Evolutionary conservation across 768 basidiomycete genomes (phyloP), one percentile per base, ranked within the genome.

Genomic region (Obba rivulosa): DNA sequence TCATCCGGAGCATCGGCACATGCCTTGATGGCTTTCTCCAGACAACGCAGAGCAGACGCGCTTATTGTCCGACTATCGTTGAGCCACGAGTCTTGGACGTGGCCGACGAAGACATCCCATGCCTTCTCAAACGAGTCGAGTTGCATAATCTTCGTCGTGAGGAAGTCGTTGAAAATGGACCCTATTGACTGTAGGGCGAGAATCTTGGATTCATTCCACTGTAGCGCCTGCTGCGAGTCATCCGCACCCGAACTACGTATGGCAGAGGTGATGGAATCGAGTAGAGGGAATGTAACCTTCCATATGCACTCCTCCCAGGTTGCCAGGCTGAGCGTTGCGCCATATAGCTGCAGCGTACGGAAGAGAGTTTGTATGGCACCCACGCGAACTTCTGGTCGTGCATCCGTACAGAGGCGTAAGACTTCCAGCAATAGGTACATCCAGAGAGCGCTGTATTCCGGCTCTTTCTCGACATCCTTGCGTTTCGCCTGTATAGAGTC

Each of bases 361-460:
- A 96, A 98, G 45, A 99, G 64, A 2, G 94, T 97, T 66, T 96
- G 93, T 39, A 97, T 94, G 9, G 95, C 93, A 1, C 92, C 92
- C 54, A 88, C 87, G 16, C 94, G 80, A 1, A 95, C 92, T 62
- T 99, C 94, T 17, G 85, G 81, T 25, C 95, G 78, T 0, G 76
- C 60, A 59, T 97, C 95, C 2, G 81, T 78, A 53, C 90, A 92
- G 2, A 97, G 71, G 1, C 83, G 83, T 3, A 94, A 75, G 2
- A 97, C 79, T 63, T 93, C 89, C 5, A 83, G 70, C 2, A 98
- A 70, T 4, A 97, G 77, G 66, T 84, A 87, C 81, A 96, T 90
- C 95, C 95, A 99, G n/a, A 97, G 67, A 2, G 81, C 79, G 59
- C 83, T 90, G 58, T 91, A 92, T 55, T 83, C 80, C 0, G 81